phyloP scores from a whole-genome alignment of 768 basidiomycete genomes.

The Tricholoma sp. region DNA sequence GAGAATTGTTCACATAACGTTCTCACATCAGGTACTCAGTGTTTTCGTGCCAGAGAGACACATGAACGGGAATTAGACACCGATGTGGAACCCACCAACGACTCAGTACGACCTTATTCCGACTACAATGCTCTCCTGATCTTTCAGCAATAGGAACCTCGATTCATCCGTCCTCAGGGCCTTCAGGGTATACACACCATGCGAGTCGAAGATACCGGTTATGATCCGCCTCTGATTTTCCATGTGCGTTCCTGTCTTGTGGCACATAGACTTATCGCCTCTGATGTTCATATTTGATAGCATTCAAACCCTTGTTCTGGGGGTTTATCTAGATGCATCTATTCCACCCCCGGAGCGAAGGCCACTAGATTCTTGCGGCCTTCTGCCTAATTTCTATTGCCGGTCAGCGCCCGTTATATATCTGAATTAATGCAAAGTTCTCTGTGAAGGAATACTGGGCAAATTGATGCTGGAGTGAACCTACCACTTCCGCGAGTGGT shows the following conservation, averaged over 20 bases:
- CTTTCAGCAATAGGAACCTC: conserved; percentile 19
- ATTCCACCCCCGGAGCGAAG: conserved; percentile 22
- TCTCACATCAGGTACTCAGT: neutral
- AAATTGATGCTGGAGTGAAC: conserved; percentile 49
- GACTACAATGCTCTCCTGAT: neutral
- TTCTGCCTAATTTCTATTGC: conserved; percentile 31
- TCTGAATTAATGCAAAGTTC: neutral
- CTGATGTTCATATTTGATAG: conserved; percentile 17
- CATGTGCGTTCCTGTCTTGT: conserved; percentile 9
- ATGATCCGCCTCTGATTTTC: conserved; percentile 25
- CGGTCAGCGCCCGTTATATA: conserved; percentile 20
- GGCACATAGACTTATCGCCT: neutral
- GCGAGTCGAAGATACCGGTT: conserved; percentile 20
- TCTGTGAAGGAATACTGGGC: neutral
- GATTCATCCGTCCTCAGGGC: conserved; percentile 13
- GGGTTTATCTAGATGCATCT: conserved; percentile 27
- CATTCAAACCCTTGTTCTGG: conserved; percentile 28
- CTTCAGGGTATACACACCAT: conserved; percentile 17
- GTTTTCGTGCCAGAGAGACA: neutral
- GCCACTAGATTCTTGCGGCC: conserved; percentile 10
- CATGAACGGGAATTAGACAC: conserved; percentile 7
- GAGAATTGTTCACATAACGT: neutral
- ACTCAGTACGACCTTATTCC: conserved; percentile 6
- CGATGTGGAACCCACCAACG: conserved; percentile 28
- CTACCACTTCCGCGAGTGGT: no score